A percentile compares a stretch with the other conserved stretches of the same genome.
Conservation (phyloP, 2,329 filamentous ascomycete species). For the Microcyclospora pomicola region DNA sequence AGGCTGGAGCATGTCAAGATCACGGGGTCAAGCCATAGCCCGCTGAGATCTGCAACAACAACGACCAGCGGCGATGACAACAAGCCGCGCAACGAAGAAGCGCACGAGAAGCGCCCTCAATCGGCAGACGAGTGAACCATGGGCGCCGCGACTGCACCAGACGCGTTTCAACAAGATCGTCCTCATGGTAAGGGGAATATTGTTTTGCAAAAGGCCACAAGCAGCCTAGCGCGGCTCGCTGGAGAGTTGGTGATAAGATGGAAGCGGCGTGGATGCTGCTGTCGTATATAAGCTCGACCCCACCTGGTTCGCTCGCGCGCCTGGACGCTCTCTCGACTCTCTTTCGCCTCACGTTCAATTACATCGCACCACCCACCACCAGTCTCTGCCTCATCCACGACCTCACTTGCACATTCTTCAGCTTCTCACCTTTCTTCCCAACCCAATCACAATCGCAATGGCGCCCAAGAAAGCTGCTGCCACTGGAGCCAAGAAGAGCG, state of each 20-base stretch:
- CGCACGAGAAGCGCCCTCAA: no score
- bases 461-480: slow-evolving; percentile 49
- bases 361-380: no score
- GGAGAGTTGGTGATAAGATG: no score
- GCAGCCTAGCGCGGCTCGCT: no score
- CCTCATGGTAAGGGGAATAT: neutral
- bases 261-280: neutral
- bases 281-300: neutral
- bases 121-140: neutral
- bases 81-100: no score
- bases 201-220: no score
- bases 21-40: no score
- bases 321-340: neutral
- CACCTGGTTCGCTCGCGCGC: neutral
- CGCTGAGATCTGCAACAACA: no score
- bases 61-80: no score
- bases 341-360: neutral
- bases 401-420: slow-evolving; percentile 3
- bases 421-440: slow-evolving; percentile 10
- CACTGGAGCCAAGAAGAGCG: slow-evolving; percentile 40
- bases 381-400: neutral
- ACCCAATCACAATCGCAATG: slow-evolving; percentile 35
- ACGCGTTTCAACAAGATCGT: neutral
- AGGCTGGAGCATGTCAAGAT: no score
- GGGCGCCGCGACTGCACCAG: neutral